Percentiles rank a stretch among this genome's conserved stretches.
Conservation (phyloP, 2,329 filamentous ascomycete species). For the Didymella sp. region DNA sequence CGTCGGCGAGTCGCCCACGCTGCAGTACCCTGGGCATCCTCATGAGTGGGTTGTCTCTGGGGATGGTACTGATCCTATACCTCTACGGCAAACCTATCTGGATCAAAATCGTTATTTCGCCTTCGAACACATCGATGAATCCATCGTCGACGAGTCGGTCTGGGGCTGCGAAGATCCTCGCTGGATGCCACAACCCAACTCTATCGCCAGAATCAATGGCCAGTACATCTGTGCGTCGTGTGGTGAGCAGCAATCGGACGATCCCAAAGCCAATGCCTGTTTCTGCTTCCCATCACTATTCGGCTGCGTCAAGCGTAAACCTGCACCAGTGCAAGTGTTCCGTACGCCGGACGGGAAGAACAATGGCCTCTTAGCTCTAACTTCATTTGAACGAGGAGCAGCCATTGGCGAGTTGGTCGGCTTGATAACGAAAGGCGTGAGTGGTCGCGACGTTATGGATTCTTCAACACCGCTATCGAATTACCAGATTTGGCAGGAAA, state of each 20-base stretch:
- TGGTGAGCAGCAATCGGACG: slow-evolving; percentile 59
- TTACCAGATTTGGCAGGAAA: slow-evolving; percentile 67
- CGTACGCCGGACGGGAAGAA: slow-evolving; percentile 61
- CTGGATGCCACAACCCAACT: slow-evolving; percentile 41
- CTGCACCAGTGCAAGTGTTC: slow-evolving; percentile 60
- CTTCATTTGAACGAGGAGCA: slow-evolving; percentile 59
- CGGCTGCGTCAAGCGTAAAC: slow-evolving; percentile 52
- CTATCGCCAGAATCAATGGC: slow-evolving; percentile 38
- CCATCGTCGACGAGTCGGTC: slow-evolving; percentile 56
- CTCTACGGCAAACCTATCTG: slow-evolving; percentile 56
- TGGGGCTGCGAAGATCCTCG: slow-evolving; percentile 62
- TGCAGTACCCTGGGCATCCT: slow-evolving; percentile 57
- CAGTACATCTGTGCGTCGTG: slow-evolving; percentile 55
- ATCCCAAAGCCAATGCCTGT: slow-evolving; percentile 58
- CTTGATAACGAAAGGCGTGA: slow-evolving; percentile 60
- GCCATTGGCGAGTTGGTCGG: slow-evolving; percentile 65
- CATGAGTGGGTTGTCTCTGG: slow-evolving; percentile 61
- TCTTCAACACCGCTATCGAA: slow-evolving; percentile 59
- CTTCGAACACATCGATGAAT: slow-evolving; percentile 60
- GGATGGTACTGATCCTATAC: slow-evolving; percentile 53
- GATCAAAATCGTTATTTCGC: slow-evolving; percentile 57
- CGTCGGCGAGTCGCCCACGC: slow-evolving; percentile 53
- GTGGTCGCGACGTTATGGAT: slow-evolving; percentile 63
- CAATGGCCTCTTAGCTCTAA: slow-evolving; percentile 59
- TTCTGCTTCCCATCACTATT: slow-evolving; percentile 63